These are phyloP conservation scores for Aureobasidium sp. DNA, from an alignment of 2,329 filamentous ascomycete species.

Conservation along the genomic window DNA sequence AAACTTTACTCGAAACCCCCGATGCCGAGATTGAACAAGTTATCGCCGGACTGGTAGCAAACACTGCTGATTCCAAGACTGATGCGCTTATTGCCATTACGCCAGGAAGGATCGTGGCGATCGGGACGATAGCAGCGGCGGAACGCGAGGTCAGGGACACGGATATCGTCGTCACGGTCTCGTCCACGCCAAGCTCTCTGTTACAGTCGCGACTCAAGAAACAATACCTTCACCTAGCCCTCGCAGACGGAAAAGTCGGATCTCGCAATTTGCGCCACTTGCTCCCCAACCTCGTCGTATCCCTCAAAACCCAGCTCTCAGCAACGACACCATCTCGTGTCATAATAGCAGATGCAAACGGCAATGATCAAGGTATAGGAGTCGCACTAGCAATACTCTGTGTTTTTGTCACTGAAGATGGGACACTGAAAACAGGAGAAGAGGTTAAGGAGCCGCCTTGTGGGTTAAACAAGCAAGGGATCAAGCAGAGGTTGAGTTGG, in stretches of 20 bases:
- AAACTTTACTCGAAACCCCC: conserved; percentile 51
- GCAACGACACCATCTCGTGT: neutral
- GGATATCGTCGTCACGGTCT: conserved; percentile 32
- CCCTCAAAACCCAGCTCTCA: conserved; percentile 34
- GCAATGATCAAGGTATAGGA: conserved; percentile 74
- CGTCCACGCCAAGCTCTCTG: neutral
- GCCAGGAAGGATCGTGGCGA: conserved; percentile 35
- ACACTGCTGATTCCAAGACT: conserved; percentile 17
- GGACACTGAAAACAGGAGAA: conserved; percentile 30
- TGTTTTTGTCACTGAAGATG: conserved; percentile 60
- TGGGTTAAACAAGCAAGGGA: conserved; percentile 54
- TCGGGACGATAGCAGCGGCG: conserved; percentile 35
- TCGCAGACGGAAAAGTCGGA: conserved; percentile 67
- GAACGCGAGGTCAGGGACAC: conserved; percentile 28
- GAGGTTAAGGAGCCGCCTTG: neutral
- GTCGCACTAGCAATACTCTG: conserved; percentile 70
- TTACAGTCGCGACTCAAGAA: conserved; percentile 32
- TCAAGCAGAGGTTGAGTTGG: conserved; percentile 71
- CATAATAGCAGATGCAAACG: conserved; percentile 45
- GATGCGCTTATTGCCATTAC: conserved; percentile 32
- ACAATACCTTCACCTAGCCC: conserved; percentile 51
- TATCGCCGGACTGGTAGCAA: conserved; percentile 40
- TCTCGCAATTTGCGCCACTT: conserved; percentile 74
- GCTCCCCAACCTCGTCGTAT: conserved; percentile 55
- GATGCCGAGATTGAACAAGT: conserved; percentile 58